Conservation (phyloP, 192 early-diverging fungal genomes). For the Backusella tarrabulga region DNA sequence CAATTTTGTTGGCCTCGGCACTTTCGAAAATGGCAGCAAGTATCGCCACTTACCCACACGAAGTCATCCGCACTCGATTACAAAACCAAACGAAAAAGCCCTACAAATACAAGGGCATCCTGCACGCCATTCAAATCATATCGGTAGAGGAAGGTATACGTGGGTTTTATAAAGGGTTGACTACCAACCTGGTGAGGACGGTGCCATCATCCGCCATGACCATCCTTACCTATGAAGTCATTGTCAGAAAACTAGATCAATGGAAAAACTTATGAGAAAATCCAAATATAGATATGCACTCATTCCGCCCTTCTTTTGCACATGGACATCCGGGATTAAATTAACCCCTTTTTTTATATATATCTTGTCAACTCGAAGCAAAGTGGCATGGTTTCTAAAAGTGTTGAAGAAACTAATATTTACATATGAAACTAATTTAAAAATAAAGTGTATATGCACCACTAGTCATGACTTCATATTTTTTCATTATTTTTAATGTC, state of each 20-base stretch:
- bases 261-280: constrained; percentile 14
- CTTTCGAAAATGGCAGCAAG: constrained; percentile 90
- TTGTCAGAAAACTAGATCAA: constrained; percentile 57
- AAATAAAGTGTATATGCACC: too few species aligned
- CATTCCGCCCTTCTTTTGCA: neutral
- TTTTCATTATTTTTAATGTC: neutral
- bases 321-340: neutral
- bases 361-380: neutral
- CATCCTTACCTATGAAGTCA: constrained; percentile 85
- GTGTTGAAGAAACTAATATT: too few species aligned
- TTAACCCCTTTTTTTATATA: too few species aligned
- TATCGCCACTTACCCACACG: constrained; percentile 93
- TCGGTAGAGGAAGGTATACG: constrained; percentile 72
- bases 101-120: constrained; percentile 77
- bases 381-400: too few species aligned
- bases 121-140: constrained; percentile 75
- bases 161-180: constrained; percentile 88
- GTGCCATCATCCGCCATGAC: constrained; percentile 87
- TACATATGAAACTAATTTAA: too few species aligned
- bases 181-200: constrained; percentile 83
- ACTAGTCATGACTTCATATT: neutral
- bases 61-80: constrained; percentile 90
- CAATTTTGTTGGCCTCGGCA: constrained; percentile 82
- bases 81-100: constrained; percentile 82
- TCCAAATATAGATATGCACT: neutral